phyloP scores from a whole-genome alignment of 305 asterid species.

The Lippia alba region DNA sequence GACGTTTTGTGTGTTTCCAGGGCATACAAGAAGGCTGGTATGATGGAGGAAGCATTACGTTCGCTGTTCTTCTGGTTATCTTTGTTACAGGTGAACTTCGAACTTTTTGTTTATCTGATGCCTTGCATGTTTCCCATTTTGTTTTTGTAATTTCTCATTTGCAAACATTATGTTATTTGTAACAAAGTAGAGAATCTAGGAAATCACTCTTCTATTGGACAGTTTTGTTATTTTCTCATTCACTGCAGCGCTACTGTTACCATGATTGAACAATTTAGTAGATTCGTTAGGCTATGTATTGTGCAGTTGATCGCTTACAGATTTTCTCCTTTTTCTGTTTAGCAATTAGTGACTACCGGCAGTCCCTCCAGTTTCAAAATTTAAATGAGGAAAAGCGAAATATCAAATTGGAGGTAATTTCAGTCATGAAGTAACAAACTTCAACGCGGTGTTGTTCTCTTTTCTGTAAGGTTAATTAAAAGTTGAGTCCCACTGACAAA shows the following conservation, averaged over 20 bases:
- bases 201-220: conserved; percentile 1
- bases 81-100: conserved; percentile 74
- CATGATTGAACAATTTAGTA: neutral
- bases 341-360: conserved; percentile 95
- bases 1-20: conserved; percentile 42
- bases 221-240: conserved; percentile 18
- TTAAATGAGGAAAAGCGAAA: conserved; percentile 92
- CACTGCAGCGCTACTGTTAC: conserved; percentile 23
- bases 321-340: conserved; percentile 30
- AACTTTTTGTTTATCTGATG: conserved; percentile 26
- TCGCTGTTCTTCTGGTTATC: conserved; percentile 95
- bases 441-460: neutral
- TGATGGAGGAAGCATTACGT: conserved; percentile 97
- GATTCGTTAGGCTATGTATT: conserved; percentile 10
- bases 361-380: conserved; percentile 91
- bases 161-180: conserved; percentile 8
- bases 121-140: conserved; percentile 12
- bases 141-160: neutral
- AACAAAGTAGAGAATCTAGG: neutral
- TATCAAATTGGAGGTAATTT: conserved; percentile 83
- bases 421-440: conserved; percentile 21
- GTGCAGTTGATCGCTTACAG: conserved; percentile 4
- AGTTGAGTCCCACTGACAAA: conserved; percentile 20
- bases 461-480: conserved; percentile 20
- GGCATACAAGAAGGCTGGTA: conserved; percentile 91